Base-by-base conservation (phyloP, 208 protist genomes). In the Acanthamoeba castellanii region DNA sequence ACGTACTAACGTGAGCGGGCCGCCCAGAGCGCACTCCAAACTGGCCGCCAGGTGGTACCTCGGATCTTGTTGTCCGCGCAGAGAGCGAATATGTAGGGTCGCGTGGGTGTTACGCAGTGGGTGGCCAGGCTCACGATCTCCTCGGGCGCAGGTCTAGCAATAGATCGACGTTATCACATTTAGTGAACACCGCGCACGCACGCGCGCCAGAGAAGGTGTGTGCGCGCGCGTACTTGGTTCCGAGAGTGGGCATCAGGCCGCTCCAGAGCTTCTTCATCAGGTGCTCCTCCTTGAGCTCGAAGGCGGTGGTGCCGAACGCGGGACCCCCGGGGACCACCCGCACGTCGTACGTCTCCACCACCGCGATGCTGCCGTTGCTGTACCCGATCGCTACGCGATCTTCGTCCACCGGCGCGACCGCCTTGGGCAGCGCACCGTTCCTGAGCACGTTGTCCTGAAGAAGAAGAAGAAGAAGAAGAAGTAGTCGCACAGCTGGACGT, bases 11-110 rank as follows among this genome's bases (percentile, higher is more conserved):
- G 14, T 85, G 8, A 14, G 88, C 64, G 64, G 20, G 3, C 37
- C 37, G 37, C 37, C 37, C n/a, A n/a, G n/a, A n/a, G n/a, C n/a
- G n/a, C n/a, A n/a, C n/a, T n/a, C n/a, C n/a, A n/a, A 37, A 14
- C 2, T 57, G 42, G 34, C 9, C 70, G 64, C 64, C 64, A 72
- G 37, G 34, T 50, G 4, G n/a, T 34, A 94, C 91, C 91, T 87
- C 91, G 37, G 11, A 94, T 81, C 76, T 94, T 94, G 66, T 94
- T 94, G 57, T 94, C 91, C 25, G 55, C 66, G n/a, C 91, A 94
- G 11, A 94, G 72, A 0, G 91, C 91, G 30, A 94, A 94, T 0
- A 94, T 55, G 34, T 64, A 94, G 27, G 47, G 66, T 8, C 52
- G 91, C n/a, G 34, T 25, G 68, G 66, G 88, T 8, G 88, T 72